Base-by-base conservation (phyloP, 805 yeast species). In the Starmerella gropengiesseri region DNA sequence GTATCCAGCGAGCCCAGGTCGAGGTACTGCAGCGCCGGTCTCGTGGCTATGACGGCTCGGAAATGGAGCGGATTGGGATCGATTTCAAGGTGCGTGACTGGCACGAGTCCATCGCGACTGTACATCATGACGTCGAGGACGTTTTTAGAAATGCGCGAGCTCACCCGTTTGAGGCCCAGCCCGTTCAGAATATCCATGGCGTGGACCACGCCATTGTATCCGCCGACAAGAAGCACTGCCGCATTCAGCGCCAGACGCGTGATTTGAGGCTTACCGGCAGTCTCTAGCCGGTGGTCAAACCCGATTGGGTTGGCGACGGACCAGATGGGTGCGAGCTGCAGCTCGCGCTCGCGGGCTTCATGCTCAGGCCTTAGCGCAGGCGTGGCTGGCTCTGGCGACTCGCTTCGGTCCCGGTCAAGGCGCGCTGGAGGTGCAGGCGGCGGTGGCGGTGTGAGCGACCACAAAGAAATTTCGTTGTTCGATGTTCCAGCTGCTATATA, bases 111-210 rank as follows among this genome's bases (percentile, higher is more conserved):
- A 9, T 43, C 54, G 12, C 42, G 34, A 22, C 47, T 43, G 34
- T 45, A 47, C 13, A 37, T 44, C 23, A 48, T 40, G 35, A 53
- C 36, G 39, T 56, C 55, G 11, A 56, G 46, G 9, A 55, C 54
- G 14, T 52, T 47, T 19, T 49, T 47, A 1, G 60, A 49, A 25
- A 57, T 49, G 19, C 59, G 47, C n/a, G 60, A 47, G 28, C 55
- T 50, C n/a, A 56, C 54, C 3, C 52, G 49, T 20, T 58, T 51
- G 20, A 59, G 47, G 14, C 43, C 40, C 26, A 48, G 48, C 4
- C 62, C 63, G 16, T 49, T 55, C 5, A 59, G 46, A 5, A 53
- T 41, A 23, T 59, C 61, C 30, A 45, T 40, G n/a, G 58, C 56
- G 5, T 46, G 30, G 1, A 55, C 52, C 4, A 52, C 45, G 21